Evolutionary conservation across 2,329 filamentous ascomycete genomes (phyloP).

Genomic region (Knufia fluminis): DNA sequence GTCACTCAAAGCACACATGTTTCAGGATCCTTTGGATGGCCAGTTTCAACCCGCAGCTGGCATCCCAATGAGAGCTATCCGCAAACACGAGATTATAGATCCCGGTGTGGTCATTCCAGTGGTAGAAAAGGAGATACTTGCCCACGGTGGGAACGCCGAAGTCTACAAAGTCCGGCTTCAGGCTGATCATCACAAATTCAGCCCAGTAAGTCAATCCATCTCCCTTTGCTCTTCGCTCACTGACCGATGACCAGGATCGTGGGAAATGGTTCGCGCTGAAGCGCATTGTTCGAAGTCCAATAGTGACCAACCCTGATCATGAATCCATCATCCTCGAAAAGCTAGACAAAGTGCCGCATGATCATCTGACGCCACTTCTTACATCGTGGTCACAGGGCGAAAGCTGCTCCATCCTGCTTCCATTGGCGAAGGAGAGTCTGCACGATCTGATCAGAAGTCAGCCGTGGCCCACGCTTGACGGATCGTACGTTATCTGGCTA

Average conservation of each 20-base stretch:
- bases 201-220: not conserved
- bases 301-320: not conserved
- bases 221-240: not conserved
- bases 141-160: conserved; percentile 8
- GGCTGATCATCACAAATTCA: not conserved
- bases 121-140: not conserved
- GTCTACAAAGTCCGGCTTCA: not conserved
- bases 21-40: conserved; percentile 4
- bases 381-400: conserved; percentile 7
- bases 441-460: not conserved
- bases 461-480: not conserved
- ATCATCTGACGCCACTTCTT: conserved; percentile 6
- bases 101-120: conserved; percentile 10
- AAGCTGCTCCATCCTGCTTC: conserved; percentile 6
- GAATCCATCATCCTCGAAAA: conserved; percentile 7
- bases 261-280: not conserved
- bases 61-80: not conserved
- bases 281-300: not conserved
- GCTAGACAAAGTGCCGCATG: conserved; percentile 1
- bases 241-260: not conserved
- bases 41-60: not conserved
- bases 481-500: conserved; percentile 8
- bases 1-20: not conserved
- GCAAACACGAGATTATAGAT: conserved; percentile 16
- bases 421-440: conserved; percentile 8